These are phyloP conservation scores for Boehmeria nivea DNA, from an alignment of 306 rosid species.

Conservation along the genomic window DNA sequence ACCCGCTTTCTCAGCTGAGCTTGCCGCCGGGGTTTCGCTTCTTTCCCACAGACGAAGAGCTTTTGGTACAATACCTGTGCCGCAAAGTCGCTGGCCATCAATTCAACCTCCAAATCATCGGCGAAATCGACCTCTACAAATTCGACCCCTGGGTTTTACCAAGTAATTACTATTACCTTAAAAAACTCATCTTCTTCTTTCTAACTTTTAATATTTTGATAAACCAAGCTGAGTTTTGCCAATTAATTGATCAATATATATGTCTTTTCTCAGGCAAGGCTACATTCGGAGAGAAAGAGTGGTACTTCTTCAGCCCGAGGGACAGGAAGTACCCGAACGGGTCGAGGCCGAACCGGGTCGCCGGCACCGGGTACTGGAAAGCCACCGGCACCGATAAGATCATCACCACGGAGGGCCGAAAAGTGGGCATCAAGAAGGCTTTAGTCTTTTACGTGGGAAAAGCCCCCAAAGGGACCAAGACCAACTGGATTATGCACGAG, in stretches of 20 bases:
- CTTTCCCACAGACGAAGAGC: conserved; percentile 88
- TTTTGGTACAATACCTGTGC: conserved; percentile 77
- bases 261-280: conserved; percentile 54
- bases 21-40: conserved; percentile 93
- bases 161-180: conserved; percentile 51
- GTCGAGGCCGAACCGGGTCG: conserved; percentile 85
- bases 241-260: too few relatives aligned
- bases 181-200: too few relatives aligned
- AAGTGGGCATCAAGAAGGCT: conserved; percentile 85
- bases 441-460: conserved; percentile 88
- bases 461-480: conserved; percentile 90
- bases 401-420: conserved; percentile 69
- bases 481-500: conserved; percentile 98
- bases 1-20: conserved; percentile 58
- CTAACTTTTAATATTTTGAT: too few relatives aligned
- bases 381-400: conserved; percentile 91
- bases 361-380: conserved; percentile 96
- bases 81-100: conserved; percentile 89
- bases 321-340: conserved; percentile 91
- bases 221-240: too few relatives aligned
- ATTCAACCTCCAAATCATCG: conserved; percentile 69
- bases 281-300: conserved; percentile 82
- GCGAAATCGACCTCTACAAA: conserved; percentile 80
- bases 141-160: conserved; percentile 91
- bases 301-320: conserved; percentile 90